Percentiles rank a stretch among this genome's conserved stretches.
These are phyloP conservation scores for Boletus patriciae DNA, from an alignment of 768 basidiomycete species.

Conservation along the genomic window DNA sequence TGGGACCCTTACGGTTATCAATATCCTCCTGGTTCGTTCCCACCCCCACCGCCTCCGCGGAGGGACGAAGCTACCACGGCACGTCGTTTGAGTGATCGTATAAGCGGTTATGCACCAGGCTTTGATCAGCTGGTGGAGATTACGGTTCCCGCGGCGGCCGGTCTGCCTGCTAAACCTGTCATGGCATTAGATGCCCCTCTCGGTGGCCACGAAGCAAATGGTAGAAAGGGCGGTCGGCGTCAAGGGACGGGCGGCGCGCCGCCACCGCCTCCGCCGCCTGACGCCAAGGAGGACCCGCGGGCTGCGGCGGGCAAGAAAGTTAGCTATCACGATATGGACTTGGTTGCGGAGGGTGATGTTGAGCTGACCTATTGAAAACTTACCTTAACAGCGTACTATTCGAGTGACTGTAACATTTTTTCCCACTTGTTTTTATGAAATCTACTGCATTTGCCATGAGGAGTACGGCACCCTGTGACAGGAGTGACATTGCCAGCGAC, in stretches of 20 bases:
- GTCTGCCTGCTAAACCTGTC: conserved; percentile 77
- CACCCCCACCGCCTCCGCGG: conserved; percentile 42
- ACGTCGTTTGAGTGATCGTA: conserved; percentile 74
- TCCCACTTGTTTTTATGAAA: conserved; percentile 29
- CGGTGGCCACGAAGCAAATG: conserved; percentile 34
- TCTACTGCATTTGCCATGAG: conserved; percentile 29
- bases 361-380: conserved; percentile 47
- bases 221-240: conserved; percentile 39
- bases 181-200: conserved; percentile 55
- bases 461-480: conserved; percentile 28
- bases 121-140: conserved; percentile 42
- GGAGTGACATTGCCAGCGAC: conserved; percentile 23
- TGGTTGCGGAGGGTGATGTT: conserved; percentile 80
- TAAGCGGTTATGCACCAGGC: conserved; percentile 70
- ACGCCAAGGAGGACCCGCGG: conserved; percentile 90
- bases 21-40: conserved; percentile 39
- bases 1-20: conserved; percentile 50
- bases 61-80: conserved; percentile 59
- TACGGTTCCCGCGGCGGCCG: conserved; percentile 61
- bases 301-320: conserved; percentile 86
- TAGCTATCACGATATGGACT: conserved; percentile 95
- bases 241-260: conserved; percentile 48
- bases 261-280: conserved; percentile 79
- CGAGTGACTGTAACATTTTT: conserved; percentile 20
- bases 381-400: conserved; percentile 29